Evolutionary conservation across 2,329 filamentous ascomycete genomes (phyloP), one percentile per base, ranked within the genome.

Genomic region (Botryotinia globosa): DNA sequence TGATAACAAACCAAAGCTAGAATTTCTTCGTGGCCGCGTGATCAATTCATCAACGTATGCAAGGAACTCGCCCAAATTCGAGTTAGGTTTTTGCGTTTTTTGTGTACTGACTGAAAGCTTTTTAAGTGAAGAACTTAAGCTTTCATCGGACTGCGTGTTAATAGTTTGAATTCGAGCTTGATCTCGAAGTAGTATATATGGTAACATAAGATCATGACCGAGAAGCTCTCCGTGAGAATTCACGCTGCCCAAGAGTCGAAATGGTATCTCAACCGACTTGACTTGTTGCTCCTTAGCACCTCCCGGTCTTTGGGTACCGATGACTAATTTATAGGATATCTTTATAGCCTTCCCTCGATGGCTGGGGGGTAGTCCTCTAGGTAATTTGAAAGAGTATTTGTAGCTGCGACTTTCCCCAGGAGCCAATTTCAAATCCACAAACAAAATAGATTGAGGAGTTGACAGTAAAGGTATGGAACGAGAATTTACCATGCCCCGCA

Each of bases 281-380:
- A 98, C 91, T 77, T 94, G 93, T 76, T 95, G 91, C 77, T 94
- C 92, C 77, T 90, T 92, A 37, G 88, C 87, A 22, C 91, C 92
- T 16, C 93, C 93, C 1, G 93, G 90, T 75, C 94, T 87, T 81
- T 99, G 96, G 0, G 95, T 97, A 62, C 95, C 95, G 75, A 99
- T 93, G 16, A 97, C 90, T 20, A 99, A 85, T 80, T 92, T 93
- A 83, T 99, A 99, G 2, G 90, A 89, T 67, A 98, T 94, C 82
- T 98, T 98, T 80, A 98, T 96, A 0, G 94, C 93, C 80, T 96
- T 94, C 18, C 96, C 96, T 77, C 92, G 92, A 81, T 98, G 93
- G 22, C 90, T 94, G 10, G 96, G 95, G 34, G 96, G 96, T n/a
- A 99, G 83, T 0, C 95, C 95, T 79, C 90, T 91, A 0, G 96